These are phyloP conservation scores for Triticum turgidum DNA, from an alignment of 176 grass and related monocot species.

Conservation along the genomic window DNA sequence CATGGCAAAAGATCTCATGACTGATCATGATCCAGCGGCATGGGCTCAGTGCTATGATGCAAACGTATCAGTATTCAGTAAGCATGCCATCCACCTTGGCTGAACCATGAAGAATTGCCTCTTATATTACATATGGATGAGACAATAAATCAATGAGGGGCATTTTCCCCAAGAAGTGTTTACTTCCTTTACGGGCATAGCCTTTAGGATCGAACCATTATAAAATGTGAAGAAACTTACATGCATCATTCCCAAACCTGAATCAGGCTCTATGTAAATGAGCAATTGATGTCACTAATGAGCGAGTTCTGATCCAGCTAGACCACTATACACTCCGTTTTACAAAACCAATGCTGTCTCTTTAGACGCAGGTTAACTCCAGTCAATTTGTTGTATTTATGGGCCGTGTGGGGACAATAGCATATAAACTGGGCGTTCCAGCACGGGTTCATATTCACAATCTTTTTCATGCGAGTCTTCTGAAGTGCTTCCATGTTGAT, in stretches of 20 bases:
- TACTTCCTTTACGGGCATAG: background rate
- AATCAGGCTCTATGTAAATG: background rate
- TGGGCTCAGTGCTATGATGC: background rate
- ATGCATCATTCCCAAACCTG: background rate
- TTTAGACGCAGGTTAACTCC: background rate
- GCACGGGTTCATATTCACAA: background rate
- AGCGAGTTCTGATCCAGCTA: background rate
- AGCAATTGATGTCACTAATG: background rate
- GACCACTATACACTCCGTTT: background rate
- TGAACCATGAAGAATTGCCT: background rate
- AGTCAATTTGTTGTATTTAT: background rate
- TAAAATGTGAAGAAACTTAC: background rate
- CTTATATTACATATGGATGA: background rate
- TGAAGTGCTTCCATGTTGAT: background rate
- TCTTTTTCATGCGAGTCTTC: background rate
- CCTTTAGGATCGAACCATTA: background rate
- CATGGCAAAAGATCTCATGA: background rate
- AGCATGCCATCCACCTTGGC: background rate
- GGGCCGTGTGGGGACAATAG: background rate
- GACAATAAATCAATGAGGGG: background rate
- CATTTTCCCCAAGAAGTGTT: background rate
- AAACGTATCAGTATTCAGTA: background rate
- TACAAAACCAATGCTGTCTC: background rate
- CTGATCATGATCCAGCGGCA: background rate
- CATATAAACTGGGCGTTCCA: background rate